Evolutionary conservation across 1,284 basidiomycete genomes (phyloP).

Genomic region (Cryptococcus sp.): DNA sequence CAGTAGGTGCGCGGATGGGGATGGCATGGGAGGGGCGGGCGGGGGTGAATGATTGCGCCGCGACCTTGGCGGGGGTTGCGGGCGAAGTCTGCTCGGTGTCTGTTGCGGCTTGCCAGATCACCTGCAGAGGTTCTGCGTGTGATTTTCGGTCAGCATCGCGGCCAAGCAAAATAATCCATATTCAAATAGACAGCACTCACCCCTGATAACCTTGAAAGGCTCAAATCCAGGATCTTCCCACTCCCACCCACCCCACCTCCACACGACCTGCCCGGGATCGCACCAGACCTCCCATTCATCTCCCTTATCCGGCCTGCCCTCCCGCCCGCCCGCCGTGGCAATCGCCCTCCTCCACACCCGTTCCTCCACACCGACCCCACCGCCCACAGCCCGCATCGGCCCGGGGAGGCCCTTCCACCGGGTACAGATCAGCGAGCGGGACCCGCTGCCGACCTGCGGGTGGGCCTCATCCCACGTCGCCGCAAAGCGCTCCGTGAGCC

Average conservation of each 20-base stretch:
- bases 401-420: conserved; percentile 33
- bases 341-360: conserved; percentile 36
- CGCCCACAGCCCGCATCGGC: conserved; percentile 30
- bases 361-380: conserved; percentile 28
- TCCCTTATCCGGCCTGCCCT: conserved; percentile 29
- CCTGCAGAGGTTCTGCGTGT: conserved; percentile 31
- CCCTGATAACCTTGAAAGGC: conserved; percentile 30
- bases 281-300: conserved; percentile 49
- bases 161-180: background rate
- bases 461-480: conserved; percentile 41
- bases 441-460: conserved; percentile 39
- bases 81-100: conserved; percentile 13
- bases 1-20: conserved; percentile 45
- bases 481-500: conserved; percentile 23
- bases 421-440: conserved; percentile 42
- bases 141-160: background rate
- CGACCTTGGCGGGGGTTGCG: conserved; percentile 8
- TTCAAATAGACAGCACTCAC: conserved; percentile 20
- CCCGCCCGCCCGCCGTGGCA: conserved; percentile 14
- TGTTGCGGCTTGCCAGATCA: conserved; percentile 42
- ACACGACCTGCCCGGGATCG: conserved; percentile 48
- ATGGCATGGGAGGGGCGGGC: conserved; percentile 42
- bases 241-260: conserved; percentile 48
- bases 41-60: conserved; percentile 21
- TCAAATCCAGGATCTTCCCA: conserved; percentile 49